Conservation (phyloP, 2,329 filamentous ascomycete species). For the Calonectria pauciramosa region DNA sequence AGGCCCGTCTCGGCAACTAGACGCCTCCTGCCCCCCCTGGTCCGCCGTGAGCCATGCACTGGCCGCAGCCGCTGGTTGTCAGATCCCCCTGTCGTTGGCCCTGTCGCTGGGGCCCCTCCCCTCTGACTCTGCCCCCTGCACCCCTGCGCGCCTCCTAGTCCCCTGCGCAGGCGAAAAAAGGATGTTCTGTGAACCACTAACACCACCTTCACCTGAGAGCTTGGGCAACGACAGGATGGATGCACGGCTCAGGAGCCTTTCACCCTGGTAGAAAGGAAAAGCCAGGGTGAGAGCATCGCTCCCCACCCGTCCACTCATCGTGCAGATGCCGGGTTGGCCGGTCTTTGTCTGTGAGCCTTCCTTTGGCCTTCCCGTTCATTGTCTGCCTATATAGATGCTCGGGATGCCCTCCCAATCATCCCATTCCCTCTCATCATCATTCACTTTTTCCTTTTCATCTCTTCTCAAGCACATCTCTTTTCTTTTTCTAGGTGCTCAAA, state of each 20-base stretch:
- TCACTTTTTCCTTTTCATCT: constrained; percentile 46
- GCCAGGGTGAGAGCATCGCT: constrained; percentile 32
- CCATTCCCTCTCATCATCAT: constrained; percentile 40
- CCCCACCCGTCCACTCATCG: constrained; percentile 37
- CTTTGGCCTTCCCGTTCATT: constrained; percentile 15
- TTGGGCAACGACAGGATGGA: constrained; percentile 38
- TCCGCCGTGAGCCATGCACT: constrained; percentile 28
- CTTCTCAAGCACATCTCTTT: constrained; percentile 41
- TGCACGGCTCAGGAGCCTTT: constrained; percentile 36
- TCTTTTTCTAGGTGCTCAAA: constrained; percentile 55
- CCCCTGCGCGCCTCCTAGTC: neutral
- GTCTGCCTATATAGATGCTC: constrained; percentile 48
- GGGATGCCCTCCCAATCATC: constrained; percentile 37
- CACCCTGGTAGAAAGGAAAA: constrained; percentile 27
- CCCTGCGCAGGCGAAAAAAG: neutral
- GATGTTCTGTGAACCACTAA: constrained; percentile 33
- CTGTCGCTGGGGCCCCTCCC: neutral
- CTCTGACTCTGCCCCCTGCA: neutral
- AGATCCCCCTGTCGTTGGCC: constrained; percentile 30
- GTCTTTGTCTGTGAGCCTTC: constrained; percentile 33
- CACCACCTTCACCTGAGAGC: constrained; percentile 43
- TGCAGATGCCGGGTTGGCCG: constrained; percentile 41
- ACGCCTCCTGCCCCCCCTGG: constrained; percentile 26
- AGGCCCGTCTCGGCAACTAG: constrained; percentile 33
- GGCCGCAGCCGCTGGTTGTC: constrained; percentile 34